These are phyloP conservation scores for Metschnikowia vanudenii DNA, from an alignment of 805 yeast species.

Conservation along the genomic window DNA sequence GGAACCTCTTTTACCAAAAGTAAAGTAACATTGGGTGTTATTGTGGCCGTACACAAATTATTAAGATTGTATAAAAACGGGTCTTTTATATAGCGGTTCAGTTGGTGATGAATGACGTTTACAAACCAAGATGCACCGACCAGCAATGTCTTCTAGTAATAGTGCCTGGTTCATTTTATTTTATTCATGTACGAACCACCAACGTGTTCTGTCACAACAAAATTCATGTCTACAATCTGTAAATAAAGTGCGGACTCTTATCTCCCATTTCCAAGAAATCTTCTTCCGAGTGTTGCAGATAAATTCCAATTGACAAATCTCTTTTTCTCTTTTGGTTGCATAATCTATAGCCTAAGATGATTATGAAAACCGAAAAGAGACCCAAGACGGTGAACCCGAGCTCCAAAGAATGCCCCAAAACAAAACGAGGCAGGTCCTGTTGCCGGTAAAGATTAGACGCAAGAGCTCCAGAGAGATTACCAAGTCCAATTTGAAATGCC, in stretches of 20 bases:
- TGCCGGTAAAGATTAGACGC: slow-evolving; percentile 32
- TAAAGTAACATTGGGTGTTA: too few species aligned
- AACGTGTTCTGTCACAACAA: background rate
- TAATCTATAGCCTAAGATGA: background rate
- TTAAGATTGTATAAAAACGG: too few species aligned
- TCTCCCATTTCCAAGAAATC: slow-evolving; percentile 42
- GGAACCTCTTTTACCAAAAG: too few species aligned
- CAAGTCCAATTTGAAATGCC: slow-evolving; percentile 39
- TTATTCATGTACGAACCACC: background rate
- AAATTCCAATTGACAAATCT: slow-evolving; percentile 23
- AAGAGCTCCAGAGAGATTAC: slow-evolving; percentile 38
- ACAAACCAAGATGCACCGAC: too few species aligned
- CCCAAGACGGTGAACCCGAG: slow-evolving; percentile 35
- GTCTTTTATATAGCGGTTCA: too few species aligned
- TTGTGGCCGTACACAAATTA: too few species aligned
- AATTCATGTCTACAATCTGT: slow-evolving; percentile 14
- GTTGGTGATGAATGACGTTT: too few species aligned
- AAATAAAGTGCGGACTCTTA: slow-evolving; percentile 39
- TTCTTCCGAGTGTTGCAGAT: slow-evolving; percentile 23
- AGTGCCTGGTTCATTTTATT: background rate
- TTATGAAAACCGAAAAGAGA: background rate
- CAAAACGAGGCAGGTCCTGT: slow-evolving; percentile 25
- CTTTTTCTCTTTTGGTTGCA: slow-evolving; percentile 8
- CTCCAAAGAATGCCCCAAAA: slow-evolving; percentile 30
- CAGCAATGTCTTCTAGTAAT: too few species aligned